Base-by-base conservation (phyloP, 805 yeast genomes). In the Yarrowia sp. region DNA sequence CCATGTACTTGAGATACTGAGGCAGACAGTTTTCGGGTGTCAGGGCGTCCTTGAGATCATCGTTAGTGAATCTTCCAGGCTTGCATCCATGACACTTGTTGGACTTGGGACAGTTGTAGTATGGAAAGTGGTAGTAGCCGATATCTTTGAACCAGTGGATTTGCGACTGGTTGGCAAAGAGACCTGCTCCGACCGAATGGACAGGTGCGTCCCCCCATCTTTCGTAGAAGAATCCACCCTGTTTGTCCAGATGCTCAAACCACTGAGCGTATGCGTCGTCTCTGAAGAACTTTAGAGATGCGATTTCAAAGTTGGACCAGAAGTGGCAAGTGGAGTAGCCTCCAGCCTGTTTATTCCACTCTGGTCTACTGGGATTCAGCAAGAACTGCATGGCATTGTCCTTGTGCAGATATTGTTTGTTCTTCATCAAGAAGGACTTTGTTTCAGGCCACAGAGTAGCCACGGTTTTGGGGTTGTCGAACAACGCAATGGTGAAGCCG, bases 121-220 rank as follows among this genome's bases (percentile, higher is more conserved):
- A 91, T 0, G 97, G 97, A 68, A 69, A 72, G 67, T 90, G 96
- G 68, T 78, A 79, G 74, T 90, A 91, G 0, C 96, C 96, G 66
- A 91, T 87, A 73, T 91, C 96, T 74, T 91, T 83, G 75, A 92
- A 92, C 95, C 96, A 92, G 74, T 92, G 97, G 43, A 92, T 82
- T 66, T 84, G 82, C 9, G 80, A 76, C 72, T 85, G 87, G 72
- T 89, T 92, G 9, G 88, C 90, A 74, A 92, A 90, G 44, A 61
- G 14, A 15, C 66, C 66, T 9, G 55, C 66, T 13, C 66, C 66
- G 9, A 61, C 66, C 24, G 66, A 46, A 75, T 92, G 97, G 15
- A 92, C 90, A 0, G 97, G 97, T 0, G 97, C 97, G 78, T 92
- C 97, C 14, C 97, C 97, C 97, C 97, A 92, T 69, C 97, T 79